Conservation (phyloP, 78 protist genomes). For the Cavenderia fasciculata region DNA sequence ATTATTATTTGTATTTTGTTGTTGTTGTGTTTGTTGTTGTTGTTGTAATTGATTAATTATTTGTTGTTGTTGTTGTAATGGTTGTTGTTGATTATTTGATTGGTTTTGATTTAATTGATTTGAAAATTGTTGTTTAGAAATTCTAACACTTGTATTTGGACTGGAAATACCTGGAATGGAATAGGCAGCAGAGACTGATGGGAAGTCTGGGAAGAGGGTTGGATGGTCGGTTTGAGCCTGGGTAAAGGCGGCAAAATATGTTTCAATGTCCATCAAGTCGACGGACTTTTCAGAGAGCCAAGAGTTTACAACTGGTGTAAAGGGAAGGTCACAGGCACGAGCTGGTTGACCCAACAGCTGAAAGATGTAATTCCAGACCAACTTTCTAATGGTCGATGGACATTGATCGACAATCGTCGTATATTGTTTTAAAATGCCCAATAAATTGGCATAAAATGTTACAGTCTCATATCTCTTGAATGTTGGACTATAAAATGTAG, state of each 20-base stretch:
- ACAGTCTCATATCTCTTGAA: conserved; percentile 62
- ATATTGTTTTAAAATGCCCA: conserved; percentile 57
- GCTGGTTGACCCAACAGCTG: conserved; percentile 60
- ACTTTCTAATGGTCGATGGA: conserved; percentile 33
- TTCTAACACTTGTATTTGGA: conserved; percentile 43
- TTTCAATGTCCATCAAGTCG: conserved; percentile 70
- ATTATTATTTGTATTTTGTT: not conserved
- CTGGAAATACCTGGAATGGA: conserved; percentile 66
- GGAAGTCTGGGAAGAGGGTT: conserved; percentile 18
- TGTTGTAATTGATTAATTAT: not conserved
- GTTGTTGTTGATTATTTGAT: not conserved
- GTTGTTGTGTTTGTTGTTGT: not conserved
- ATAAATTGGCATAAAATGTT: conserved; percentile 53
- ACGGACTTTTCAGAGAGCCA: conserved; percentile 55
- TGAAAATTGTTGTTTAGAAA: conserved; percentile 34
- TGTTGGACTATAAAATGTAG: conserved; percentile 69
- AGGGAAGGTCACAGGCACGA: conserved; percentile 40
- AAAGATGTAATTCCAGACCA: conserved; percentile 51
- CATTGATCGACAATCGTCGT: conserved; percentile 51
- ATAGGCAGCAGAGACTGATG: conserved; percentile 16
- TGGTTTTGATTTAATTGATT: not conserved
- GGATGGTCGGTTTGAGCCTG: conserved; percentile 68
- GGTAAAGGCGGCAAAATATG: conserved; percentile 63
- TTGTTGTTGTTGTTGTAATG: conserved; percentile 18
- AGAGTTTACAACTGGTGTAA: conserved; percentile 58